Base-by-base conservation (phyloP, 306 rosid genomes). In the Vigna mungo region DNA sequence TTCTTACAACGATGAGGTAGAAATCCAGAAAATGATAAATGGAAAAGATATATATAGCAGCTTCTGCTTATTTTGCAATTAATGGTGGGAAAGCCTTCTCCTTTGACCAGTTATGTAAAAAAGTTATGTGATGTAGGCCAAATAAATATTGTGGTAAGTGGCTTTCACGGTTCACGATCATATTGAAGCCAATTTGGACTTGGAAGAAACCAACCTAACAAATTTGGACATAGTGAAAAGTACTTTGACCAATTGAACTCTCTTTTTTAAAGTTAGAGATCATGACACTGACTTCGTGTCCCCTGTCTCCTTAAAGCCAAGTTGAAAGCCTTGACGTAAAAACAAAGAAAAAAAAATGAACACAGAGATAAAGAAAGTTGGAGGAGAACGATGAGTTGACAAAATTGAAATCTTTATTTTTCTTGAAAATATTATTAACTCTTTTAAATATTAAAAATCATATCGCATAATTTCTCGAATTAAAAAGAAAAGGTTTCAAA, bases 231-330 rank as follows among this genome's bases (percentile, higher is more conserved):
- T 23, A 44, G 16, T 2, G 66, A 51, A 69, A 64, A 80, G 6
- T 80, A 66, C 41, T 52, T n/a, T 76, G 66, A 51, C 44, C 48
- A 13, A 10, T 47, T 49, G 36, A 61, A 21, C 20, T 9, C 13
- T 43, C 43, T 14, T 49, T 18, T 56, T 70, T 69, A 14, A 48
- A 53, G 23, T 9, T 71, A 11, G 20, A 12, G 54, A 30, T 21
- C 12, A 49, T 52, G 48, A 71, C 60, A 30, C 11, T 32, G 46
- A 69, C 75, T 69, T 32, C 61, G n/a, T 51, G 17, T 49, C 25
- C 34, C 7, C 17, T 58, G 86, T 82, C 86, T 64, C 37, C 68
- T 70, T 64, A 60, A 78, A 59, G 77, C 43, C 53, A 58, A 56
- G 76, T 61, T 77, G 60, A 77, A 56, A 68, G 51, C 41, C 56